Conservation (phyloP, 2,329 filamentous ascomycete species). For the Trichophyton equinum region DNA sequence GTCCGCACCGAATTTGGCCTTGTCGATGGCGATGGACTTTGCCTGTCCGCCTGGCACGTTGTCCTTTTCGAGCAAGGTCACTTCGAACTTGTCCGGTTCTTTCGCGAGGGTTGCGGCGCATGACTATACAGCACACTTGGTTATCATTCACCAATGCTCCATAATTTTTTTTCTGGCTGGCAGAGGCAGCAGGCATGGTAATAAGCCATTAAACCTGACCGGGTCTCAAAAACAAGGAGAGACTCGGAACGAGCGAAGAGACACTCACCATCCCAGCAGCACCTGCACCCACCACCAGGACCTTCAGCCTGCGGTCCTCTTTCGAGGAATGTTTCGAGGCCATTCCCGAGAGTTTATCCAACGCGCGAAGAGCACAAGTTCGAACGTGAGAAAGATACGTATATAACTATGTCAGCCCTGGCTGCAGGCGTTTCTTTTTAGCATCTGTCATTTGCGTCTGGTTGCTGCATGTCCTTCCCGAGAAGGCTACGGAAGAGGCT, state of each 20-base stretch:
- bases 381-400: neutral
- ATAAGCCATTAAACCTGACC: neutral
- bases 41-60: constrained; percentile 50
- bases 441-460: neutral
- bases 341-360: neutral
- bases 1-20: constrained; percentile 43
- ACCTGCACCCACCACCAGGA: constrained; percentile 50
- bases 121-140: constrained; percentile 30
- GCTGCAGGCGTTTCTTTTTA: neutral
- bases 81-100: constrained; percentile 52
- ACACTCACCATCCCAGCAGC: constrained; percentile 46
- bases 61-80: constrained; percentile 50
- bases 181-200: neutral
- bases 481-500: neutral
- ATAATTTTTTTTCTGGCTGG: neutral
- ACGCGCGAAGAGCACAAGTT: neutral
- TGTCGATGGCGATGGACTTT: constrained; percentile 45
- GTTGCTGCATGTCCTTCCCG: neutral
- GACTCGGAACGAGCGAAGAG: neutral
- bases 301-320: constrained; percentile 33
- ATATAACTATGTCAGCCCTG: neutral
- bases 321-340: neutral
- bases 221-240: constrained; percentile 6
- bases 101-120: constrained; percentile 55
- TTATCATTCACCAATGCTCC: neutral